Conservation (phyloP, 176 grass and related monocot species). For the Puya raimondii region DNA sequence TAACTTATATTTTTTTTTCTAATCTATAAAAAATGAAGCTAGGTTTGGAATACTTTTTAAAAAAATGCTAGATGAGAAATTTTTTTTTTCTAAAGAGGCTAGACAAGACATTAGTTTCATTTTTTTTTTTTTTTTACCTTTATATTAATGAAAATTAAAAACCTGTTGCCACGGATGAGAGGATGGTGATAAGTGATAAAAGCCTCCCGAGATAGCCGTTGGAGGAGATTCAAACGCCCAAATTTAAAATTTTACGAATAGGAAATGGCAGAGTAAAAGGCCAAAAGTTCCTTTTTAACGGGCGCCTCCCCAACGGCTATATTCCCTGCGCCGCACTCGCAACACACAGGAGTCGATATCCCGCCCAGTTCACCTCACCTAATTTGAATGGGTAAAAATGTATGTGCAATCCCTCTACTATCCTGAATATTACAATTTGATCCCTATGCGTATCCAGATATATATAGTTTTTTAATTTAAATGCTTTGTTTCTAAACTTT, state of each 20-base stretch:
- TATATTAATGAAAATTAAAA: neutral
- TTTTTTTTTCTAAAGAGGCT: no score
- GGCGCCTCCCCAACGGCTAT: conserved; percentile 45
- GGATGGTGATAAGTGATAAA: neutral
- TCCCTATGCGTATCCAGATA: no score
- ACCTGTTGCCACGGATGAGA: neutral
- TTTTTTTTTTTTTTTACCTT: neutral
- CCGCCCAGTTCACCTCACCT: neutral
- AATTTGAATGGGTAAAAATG: no score
- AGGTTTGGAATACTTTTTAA: no score
- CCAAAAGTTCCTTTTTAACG: neutral
- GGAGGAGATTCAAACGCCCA: conserved; percentile 23
- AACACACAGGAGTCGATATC: neutral
- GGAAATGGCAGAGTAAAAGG: neutral
- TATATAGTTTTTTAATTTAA: no score
- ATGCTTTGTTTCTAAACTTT: no score
- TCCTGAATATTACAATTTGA: no score
- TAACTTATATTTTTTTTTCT: no score
- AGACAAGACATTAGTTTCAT: no score
- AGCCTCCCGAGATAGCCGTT: neutral
- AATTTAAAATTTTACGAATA: conserved; percentile 16
- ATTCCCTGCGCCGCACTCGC: conserved; percentile 3
- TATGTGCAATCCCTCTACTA: no score
- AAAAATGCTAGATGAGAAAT: no score
- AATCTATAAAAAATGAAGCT: no score